Evolutionary conservation across 1,284 basidiomycete genomes (phyloP), one percentile per base, ranked within the genome.

Genomic region (Ustanciosporium gigantosporum): DNA sequence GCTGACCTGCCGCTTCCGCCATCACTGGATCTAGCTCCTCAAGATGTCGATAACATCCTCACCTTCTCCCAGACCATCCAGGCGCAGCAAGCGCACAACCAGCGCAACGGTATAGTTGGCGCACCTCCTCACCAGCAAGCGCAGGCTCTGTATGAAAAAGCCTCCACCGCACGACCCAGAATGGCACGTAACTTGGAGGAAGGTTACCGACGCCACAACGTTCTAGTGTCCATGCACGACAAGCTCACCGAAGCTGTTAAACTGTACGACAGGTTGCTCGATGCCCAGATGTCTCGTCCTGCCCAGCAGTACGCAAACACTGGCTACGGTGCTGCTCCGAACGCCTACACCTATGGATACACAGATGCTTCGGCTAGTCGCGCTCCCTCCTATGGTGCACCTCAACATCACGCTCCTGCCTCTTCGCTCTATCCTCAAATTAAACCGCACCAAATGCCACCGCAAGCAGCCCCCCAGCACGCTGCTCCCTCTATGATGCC

Each of bases 231-330:
- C 41, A 95, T 96, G 91, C 89, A 96, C 72, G 88, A 88, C 52
- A 93, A 95, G 78, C 82, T 96, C 3, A 89, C 90, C 0, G 86
- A 94, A 77, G 91, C 90, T 0, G 91, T 96, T 35, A 87, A 88
- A 64, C 80, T 94, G 2, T 96, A 95, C 77, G 91, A 95, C 69
- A 84, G 86, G 43, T 81, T 95, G 14, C 81, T 95, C 36, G 91
- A 91, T 25, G 85, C 90, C 45, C 92, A 95, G 68, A 81, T 92
- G 59, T 43, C 45, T 8, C 56, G 57, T 11, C 62, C 62, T 6
- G 38, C 55, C 7, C 46, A 62, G 13, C 24, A 36, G 1, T 56
- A 56, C 17, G 39, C 42, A 8, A 19, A 20, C 15, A 14, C 32
- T 35, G 32, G 17, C 20, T 35, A 35, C 20, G 36, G 22, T 22